phyloP scores from a whole-genome alignment of 2,329 filamentous ascomycete species.

The Cladosporium sp. region DNA sequence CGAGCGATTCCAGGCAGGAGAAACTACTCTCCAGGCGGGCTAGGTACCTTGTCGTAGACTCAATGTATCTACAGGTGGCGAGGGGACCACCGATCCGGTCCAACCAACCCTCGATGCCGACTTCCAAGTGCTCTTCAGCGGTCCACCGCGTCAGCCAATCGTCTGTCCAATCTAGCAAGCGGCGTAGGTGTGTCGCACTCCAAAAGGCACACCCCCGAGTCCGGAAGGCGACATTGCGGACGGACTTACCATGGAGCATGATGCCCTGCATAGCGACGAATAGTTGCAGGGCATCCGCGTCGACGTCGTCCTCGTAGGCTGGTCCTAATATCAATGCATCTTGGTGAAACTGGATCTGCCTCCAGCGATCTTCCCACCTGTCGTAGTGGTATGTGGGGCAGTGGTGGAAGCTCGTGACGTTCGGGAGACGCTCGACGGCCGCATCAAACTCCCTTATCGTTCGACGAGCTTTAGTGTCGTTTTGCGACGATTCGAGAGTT shows the following conservation, averaged over 20 bases:
- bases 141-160: not conserved
- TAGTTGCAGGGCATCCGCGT: constrained; percentile 3
- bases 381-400: constrained; percentile 8
- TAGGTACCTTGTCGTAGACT: constrained; percentile 6
- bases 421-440: constrained; percentile 8
- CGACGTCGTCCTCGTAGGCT: constrained; percentile 5
- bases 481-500: not conserved
- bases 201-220: constrained; percentile 2
- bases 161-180: constrained; percentile 7
- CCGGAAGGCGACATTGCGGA: not conserved
- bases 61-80: constrained; percentile 1
- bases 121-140: constrained; percentile 6
- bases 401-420: constrained; percentile 2
- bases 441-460: constrained; percentile 3
- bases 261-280: constrained; percentile 7
- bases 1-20: constrained; percentile 9
- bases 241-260: not conserved
- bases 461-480: not conserved
- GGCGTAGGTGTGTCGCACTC: constrained; percentile 8
- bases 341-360: constrained; percentile 5
- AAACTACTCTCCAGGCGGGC: constrained; percentile 8
- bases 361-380: constrained; percentile 7
- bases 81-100: constrained; percentile 6
- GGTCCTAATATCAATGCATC: constrained; percentile 9
- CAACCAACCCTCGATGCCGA: constrained; percentile 9